A percentile compares a stretch with the other conserved stretches of the same genome.
Conservation (phyloP, 129 eudicot genomes). For the Artemisia argyi region DNA sequence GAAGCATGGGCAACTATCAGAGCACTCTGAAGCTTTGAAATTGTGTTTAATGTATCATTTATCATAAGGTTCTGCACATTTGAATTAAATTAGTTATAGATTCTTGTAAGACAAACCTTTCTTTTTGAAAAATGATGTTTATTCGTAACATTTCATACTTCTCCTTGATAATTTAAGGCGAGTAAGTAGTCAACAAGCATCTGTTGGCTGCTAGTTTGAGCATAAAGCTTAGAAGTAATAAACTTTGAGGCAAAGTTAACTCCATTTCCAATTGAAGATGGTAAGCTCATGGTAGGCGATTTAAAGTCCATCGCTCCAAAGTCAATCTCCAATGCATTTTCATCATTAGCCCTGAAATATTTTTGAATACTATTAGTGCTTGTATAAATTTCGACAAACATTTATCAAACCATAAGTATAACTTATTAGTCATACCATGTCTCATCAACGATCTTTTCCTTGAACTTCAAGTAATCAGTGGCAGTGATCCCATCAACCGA, state of each 20-base stretch:
- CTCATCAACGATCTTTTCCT: slow-evolving; percentile 79
- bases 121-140: too few species aligned
- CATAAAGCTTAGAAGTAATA: slow-evolving; percentile 66
- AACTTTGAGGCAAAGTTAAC: slow-evolving; percentile 65
- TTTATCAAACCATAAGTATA: neutral
- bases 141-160: slow-evolving; percentile 38
- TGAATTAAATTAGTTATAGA: slow-evolving; percentile 21
- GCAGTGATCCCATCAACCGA: slow-evolving; percentile 83
- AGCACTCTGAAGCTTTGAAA: slow-evolving; percentile 77
- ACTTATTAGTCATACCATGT: slow-evolving; percentile 44
- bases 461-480: slow-evolving; percentile 76
- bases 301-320: slow-evolving; percentile 85
- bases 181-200: slow-evolving; percentile 84
- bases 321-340: slow-evolving; percentile 83
- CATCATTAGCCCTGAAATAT: slow-evolving; percentile 86
- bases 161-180: slow-evolving; percentile 70
- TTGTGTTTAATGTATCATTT: slow-evolving; percentile 80
- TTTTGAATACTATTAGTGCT: slow-evolving; percentile 5
- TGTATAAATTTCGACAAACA: neutral
- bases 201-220: slow-evolving; percentile 49
- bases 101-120: too few species aligned
- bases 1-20: slow-evolving; percentile 79
- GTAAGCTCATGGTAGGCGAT: slow-evolving; percentile 70
- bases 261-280: slow-evolving; percentile 93
- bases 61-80: slow-evolving; percentile 84